phyloP scores from a whole-genome alignment of 768 basidiomycete species.

The Suillus decipiens region DNA sequence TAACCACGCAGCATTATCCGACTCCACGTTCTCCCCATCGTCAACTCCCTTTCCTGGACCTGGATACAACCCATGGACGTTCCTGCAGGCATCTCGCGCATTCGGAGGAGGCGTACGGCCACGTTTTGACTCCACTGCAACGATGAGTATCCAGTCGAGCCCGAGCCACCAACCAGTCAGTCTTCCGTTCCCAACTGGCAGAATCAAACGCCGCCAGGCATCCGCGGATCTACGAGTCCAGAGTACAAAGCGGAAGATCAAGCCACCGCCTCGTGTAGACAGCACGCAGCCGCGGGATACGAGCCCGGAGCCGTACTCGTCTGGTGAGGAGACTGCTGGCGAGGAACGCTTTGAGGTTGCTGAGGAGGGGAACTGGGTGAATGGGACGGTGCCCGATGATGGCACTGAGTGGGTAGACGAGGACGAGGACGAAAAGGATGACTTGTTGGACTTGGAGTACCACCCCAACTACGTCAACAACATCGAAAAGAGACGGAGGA shows the following conservation, averaged over 20 bases:
- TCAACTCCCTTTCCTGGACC: slow-evolving; percentile 70
- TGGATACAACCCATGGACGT: slow-evolving; percentile 74
- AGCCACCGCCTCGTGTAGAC: slow-evolving; percentile 76
- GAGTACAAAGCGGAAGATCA: slow-evolving; percentile 38
- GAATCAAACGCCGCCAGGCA: slow-evolving; percentile 47
- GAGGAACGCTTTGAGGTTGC: slow-evolving; percentile 48
- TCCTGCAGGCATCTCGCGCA: slow-evolving; percentile 56
- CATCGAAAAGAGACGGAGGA: slow-evolving; percentile 63
- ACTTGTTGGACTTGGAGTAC: slow-evolving; percentile 73
- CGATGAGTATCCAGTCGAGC: slow-evolving; percentile 56
- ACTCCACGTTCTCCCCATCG: slow-evolving; percentile 78
- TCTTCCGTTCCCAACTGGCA: slow-evolving; percentile 52
- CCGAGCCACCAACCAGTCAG: slow-evolving; percentile 35
- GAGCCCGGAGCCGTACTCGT: slow-evolving; percentile 73
- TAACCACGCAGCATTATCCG: slow-evolving; percentile 62
- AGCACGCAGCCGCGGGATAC: slow-evolving; percentile 84
- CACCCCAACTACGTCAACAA: slow-evolving; percentile 72
- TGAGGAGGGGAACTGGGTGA: slow-evolving; percentile 42
- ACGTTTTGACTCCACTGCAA: slow-evolving; percentile 37
- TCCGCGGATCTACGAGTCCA: slow-evolving; percentile 36
- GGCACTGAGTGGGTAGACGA: slow-evolving; percentile 78
- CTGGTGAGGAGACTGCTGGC: slow-evolving; percentile 79
- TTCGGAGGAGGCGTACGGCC: slow-evolving; percentile 37
- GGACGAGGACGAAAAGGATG: slow-evolving; percentile 66
- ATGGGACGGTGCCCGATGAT: slow-evolving; percentile 37